phyloP scores from a whole-genome alignment of 78 protist genomes.

The Cyanophora paradoxa region DNA sequence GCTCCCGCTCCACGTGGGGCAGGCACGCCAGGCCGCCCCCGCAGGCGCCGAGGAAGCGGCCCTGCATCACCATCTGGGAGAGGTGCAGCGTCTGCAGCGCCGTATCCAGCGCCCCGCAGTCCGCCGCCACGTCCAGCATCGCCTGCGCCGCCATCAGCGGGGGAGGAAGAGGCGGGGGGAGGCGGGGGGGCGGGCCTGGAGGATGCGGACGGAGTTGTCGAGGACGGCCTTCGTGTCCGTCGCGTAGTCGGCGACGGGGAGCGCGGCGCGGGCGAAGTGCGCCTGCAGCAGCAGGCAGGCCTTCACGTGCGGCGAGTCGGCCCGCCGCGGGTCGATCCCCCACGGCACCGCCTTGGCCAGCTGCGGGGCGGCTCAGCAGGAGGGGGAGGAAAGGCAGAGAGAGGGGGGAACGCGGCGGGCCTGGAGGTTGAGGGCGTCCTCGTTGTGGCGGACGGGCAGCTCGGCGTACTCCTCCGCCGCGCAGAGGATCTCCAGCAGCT shows the following conservation, averaged over 20 bases:
- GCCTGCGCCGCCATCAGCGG: background rate
- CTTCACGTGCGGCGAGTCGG: constrained; percentile 80
- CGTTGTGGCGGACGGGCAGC: constrained; percentile 97
- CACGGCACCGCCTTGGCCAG: constrained; percentile 56
- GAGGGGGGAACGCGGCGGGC: constrained; percentile 32
- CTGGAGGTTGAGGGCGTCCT: constrained; percentile 84
- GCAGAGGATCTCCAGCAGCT: constrained; percentile 27
- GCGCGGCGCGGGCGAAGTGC: constrained; percentile 61
- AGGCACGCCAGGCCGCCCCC: background rate
- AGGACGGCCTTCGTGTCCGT: constrained; percentile 91
- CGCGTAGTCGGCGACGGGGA: constrained; percentile 89
- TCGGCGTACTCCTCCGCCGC: constrained; percentile 72
- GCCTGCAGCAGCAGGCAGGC: constrained; percentile 82
- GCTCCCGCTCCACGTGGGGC: background rate
- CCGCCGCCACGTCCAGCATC: constrained; percentile 79
- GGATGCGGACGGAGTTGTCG: constrained; percentile 83
- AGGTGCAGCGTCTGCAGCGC: constrained; percentile 48
- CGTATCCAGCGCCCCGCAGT: constrained; percentile 55
- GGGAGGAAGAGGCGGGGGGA: background rate
- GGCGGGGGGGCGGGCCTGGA: constrained; percentile 52
- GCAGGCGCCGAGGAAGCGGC: too few species aligned
- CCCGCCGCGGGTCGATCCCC: constrained; percentile 3
- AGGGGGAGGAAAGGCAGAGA: background rate
- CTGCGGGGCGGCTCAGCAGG: too few species aligned
- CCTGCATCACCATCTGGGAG: constrained; percentile 75